Conservation (phyloP, 2,329 filamentous ascomycete species). For the Aaosphaeria pasadenensis region DNA sequence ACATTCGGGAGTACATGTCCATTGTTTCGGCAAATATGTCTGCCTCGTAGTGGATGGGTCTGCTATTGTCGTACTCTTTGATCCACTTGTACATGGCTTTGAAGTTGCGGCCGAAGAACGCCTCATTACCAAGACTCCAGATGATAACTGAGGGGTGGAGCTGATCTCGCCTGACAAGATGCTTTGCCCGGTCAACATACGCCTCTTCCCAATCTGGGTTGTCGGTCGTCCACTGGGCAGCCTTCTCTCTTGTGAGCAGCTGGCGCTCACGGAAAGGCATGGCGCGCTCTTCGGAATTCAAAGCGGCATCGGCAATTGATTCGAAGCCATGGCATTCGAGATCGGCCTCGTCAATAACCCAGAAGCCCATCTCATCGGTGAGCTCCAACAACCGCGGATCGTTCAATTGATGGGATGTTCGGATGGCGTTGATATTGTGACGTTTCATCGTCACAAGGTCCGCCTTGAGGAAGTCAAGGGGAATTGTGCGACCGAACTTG, state of each 20-base stretch:
- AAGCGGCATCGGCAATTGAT: conserved; percentile 29
- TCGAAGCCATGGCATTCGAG: conserved; percentile 48
- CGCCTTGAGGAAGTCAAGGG: conserved; percentile 57
- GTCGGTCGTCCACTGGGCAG: conserved; percentile 59
- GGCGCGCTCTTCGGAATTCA: conserved; percentile 23
- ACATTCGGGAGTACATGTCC: conserved; percentile 70
- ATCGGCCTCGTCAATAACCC: conserved; percentile 59
- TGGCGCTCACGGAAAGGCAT: conserved; percentile 62
- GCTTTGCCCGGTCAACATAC: conserved; percentile 65
- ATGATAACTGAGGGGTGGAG: conserved; percentile 69
- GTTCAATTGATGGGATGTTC: conserved; percentile 67
- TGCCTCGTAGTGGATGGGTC: conserved; percentile 66
- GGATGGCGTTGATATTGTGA: conserved; percentile 69
- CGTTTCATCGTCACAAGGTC: conserved; percentile 68
- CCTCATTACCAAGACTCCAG: conserved; percentile 72
- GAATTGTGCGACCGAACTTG: conserved; percentile 59
- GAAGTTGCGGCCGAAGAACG: conserved; percentile 69
- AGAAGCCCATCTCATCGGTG: conserved; percentile 64
- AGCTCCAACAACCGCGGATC: conserved; percentile 59
- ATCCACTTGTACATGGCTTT: conserved; percentile 64
- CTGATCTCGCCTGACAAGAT: conserved; percentile 66
- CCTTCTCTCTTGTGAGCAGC: conserved; percentile 52
- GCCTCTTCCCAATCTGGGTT: conserved; percentile 61
- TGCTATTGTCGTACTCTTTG: conserved; percentile 55
- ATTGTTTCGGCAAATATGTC: conserved; percentile 58